Conservation (phyloP, 2,329 filamentous ascomycete species). For the Endocalyx cinctus region DNA sequence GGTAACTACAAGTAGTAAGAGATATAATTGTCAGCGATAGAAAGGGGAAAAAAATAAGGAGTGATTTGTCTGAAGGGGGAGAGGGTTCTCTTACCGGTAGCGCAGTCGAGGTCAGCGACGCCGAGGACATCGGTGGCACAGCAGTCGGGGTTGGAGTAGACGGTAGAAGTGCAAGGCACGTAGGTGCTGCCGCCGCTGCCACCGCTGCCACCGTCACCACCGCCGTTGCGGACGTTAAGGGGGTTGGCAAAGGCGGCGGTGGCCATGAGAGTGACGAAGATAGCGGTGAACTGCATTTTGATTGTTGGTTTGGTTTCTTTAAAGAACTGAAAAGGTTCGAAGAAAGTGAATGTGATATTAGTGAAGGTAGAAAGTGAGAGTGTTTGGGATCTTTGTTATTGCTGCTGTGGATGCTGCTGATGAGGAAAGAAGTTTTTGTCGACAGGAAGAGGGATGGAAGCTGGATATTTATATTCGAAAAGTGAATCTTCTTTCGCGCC, state of each 20-base stretch:
- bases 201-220: background rate
- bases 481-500: constrained; percentile 1
- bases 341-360: no score
- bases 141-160: constrained; percentile 46
- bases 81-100: constrained; percentile 26
- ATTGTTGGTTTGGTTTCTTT: constrained; percentile 7
- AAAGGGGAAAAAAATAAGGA: background rate
- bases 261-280: constrained; percentile 21
- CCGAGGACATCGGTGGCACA: constrained; percentile 57
- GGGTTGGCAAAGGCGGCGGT: constrained; percentile 21
- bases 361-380: no score
- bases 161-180: constrained; percentile 34
- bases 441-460: constrained; percentile 5
- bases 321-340: constrained; percentile 9
- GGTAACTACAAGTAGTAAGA: constrained; percentile 22
- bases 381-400: no score
- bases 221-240: constrained; percentile 8
- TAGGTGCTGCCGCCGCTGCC: background rate
- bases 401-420: constrained; percentile 11
- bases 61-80: background rate
- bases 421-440: constrained; percentile 2
- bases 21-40: background rate
- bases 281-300: constrained; percentile 24
- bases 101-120: constrained; percentile 41
- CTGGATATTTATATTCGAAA: constrained; percentile 19